Conservation (phyloP, 2,329 filamentous ascomycete species). For the Fusarium begoniae region DNA sequence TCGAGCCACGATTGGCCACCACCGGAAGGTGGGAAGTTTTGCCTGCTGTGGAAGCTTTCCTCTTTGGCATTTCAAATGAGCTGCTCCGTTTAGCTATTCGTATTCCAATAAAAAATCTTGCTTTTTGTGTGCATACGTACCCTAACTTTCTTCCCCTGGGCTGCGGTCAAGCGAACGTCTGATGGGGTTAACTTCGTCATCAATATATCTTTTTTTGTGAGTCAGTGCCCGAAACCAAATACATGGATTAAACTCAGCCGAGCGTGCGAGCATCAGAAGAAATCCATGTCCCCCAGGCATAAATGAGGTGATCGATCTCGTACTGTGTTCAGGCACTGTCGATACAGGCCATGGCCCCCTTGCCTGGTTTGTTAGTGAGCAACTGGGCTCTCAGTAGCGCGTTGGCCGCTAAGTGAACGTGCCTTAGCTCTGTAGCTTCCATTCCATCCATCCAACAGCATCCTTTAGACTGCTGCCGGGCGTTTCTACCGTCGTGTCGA, state of each 20-base stretch:
- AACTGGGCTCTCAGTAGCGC: slow-evolving; percentile 22
- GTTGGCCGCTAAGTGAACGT: slow-evolving; percentile 29
- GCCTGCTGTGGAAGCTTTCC: slow-evolving; percentile 5
- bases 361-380: slow-evolving; percentile 25
- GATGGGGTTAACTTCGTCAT: slow-evolving; percentile 31
- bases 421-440: slow-evolving; percentile 20
- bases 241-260: slow-evolving; percentile 30
- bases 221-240: slow-evolving; percentile 24
- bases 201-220: slow-evolving; percentile 21
- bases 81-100: not conserved
- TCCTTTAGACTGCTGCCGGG: slow-evolving; percentile 8
- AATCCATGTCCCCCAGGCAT: slow-evolving; percentile 26
- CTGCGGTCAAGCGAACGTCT: slow-evolving; percentile 16
- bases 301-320: slow-evolving; percentile 36
- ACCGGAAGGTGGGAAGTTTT: slow-evolving; percentile 4
- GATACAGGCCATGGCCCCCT: slow-evolving; percentile 12
- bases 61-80: not conserved
- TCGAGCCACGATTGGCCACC: slow-evolving; percentile 31
- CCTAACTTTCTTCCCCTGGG: slow-evolving; percentile 13
- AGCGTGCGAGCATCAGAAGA: slow-evolving; percentile 20
- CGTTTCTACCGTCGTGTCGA: not conserved
- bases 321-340: slow-evolving; percentile 37
- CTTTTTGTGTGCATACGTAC: slow-evolving; percentile 13
- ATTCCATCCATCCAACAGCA: slow-evolving; percentile 29
- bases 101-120: not conserved